Evolutionary conservation across 73 alveolate species (phyloP), one percentile per base, ranked within the genome.

Genomic region (Breviolum minutum): DNA sequence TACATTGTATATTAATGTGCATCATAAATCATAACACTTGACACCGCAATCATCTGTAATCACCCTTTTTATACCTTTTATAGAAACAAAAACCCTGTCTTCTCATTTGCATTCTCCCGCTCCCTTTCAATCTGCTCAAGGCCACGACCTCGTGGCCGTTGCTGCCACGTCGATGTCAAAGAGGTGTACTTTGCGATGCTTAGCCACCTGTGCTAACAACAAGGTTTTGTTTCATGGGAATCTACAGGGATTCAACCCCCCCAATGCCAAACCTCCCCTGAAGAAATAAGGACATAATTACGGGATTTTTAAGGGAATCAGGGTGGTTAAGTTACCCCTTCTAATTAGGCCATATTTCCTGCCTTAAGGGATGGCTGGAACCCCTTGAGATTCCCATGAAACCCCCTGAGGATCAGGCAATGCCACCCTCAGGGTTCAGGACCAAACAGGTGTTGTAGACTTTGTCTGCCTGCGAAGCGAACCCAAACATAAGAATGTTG

Each of bases 91-190:
- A n/a, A n/a, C n/a, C n/a, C n/a, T n/a, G n/a, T n/a, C n/a, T n/a
- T n/a, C n/a, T n/a, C n/a, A n/a, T n/a, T n/a, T n/a, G n/a, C n/a
- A n/a, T n/a, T n/a, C n/a, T n/a, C n/a, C n/a, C n/a, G n/a, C n/a
- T 70, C 13, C 81, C 13, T 70, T 70, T 9, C 24, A 8, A 19
- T 19, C 86, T 76, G 63, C 30, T 29, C n/a, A 40, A 9, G 11
- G 30, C 8, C 54, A 12, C 88, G 29, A 63, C 94, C 94, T 86
- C 32, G 94, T 86, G 61, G 98, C 98, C 20, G 98, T 99, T 17
- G 99, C 99, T 12, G 99, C 99, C 68, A 99, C 99, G 99, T 99
- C 99, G 66, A 99, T 99, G 99, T 99, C 99, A 95, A 99, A 99
- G 91, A 99, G 95, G 96, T 99, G 99, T 80, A 92, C 98, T 61